These are phyloP conservation scores for Lobosporangium transversale DNA, from an alignment of 192 early-diverging fungal genomes.

Conservation along the genomic window DNA sequence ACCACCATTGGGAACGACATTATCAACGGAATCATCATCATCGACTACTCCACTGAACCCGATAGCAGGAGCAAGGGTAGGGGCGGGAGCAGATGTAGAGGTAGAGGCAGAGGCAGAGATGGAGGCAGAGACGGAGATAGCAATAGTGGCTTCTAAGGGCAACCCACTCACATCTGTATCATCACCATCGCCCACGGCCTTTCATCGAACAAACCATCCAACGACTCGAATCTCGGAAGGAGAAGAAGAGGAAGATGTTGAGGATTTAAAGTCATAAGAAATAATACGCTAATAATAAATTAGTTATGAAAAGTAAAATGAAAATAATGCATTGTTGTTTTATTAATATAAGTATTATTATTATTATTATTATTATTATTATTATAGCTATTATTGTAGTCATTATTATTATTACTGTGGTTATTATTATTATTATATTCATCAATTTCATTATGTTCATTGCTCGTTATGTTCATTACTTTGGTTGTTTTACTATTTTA, in stretches of 20 bases:
- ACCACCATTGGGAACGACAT: neutral
- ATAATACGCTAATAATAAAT: neutral
- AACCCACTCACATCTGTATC: too few species aligned
- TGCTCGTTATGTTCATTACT: too few species aligned
- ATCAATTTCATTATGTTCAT: too few species aligned
- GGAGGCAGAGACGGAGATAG: neutral
- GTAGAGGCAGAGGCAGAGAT: neutral
- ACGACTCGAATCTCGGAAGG: constrained; percentile 49
- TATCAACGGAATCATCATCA: neutral
- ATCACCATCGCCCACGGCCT: neutral
- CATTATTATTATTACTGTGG: neutral
- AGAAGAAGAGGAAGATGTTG: constrained; percentile 42
- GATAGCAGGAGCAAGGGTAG: neutral
- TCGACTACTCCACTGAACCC: neutral
- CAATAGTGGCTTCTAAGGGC: too few species aligned
- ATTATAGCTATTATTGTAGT: too few species aligned
- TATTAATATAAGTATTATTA: neutral
- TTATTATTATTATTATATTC: neutral
- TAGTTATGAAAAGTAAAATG: neutral
- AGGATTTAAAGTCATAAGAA: constrained; percentile 8
- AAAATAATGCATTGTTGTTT: neutral
- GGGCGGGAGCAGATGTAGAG: neutral
- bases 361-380: neutral
- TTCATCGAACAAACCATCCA: constrained; percentile 38
- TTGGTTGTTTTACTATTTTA: too few species aligned